These are phyloP conservation scores for Suillus tomentosus DNA, from an alignment of 768 basidiomycete genomes.

Conservation along the genomic window DNA sequence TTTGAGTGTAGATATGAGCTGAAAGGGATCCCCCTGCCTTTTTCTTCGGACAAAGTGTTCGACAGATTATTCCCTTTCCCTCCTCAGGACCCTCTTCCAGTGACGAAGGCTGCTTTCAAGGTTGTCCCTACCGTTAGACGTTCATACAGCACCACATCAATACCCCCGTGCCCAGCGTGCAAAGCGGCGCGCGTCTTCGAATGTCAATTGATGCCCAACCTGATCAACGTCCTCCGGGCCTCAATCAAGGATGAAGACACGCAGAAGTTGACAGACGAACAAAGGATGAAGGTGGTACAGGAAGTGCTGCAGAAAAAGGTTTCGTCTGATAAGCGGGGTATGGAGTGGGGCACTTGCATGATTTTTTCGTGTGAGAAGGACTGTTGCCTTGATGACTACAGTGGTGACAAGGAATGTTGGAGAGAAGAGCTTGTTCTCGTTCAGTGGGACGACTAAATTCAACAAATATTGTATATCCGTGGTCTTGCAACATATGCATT, in stretches of 20 bases:
- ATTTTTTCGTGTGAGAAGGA: constrained; percentile 86
- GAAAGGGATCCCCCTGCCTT: constrained; percentile 83
- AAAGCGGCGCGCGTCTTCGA: constrained; percentile 76
- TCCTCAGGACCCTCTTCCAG: constrained; percentile 43
- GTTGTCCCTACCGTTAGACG: constrained; percentile 48
- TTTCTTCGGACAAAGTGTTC: constrained; percentile 75
- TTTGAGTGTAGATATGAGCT: constrained; percentile 72
- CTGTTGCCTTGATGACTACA: constrained; percentile 56
- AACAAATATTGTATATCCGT: background rate
- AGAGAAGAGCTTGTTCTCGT: constrained; percentile 74
- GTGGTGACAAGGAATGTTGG: constrained; percentile 52
- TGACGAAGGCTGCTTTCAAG: constrained; percentile 63
- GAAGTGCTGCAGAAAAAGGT: constrained; percentile 50
- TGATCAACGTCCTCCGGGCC: constrained; percentile 73
- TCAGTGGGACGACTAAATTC: constrained; percentile 67
- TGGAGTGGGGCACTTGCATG: constrained; percentile 96
- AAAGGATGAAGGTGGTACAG: constrained; percentile 65
- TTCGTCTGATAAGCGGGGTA: constrained; percentile 53
- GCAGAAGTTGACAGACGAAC: constrained; percentile 59
- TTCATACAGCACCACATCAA: constrained; percentile 52
- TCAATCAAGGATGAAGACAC: constrained; percentile 23
- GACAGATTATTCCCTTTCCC: constrained; percentile 71
- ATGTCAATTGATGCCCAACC: constrained; percentile 92
- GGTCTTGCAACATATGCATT: background rate
- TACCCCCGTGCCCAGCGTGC: constrained; percentile 73